A percentile compares a stretch with the other conserved stretches of the same genome.
These are phyloP conservation scores for Elsinoe necatrix DNA, from an alignment of 2,329 filamentous ascomycete species.

Conservation along the genomic window DNA sequence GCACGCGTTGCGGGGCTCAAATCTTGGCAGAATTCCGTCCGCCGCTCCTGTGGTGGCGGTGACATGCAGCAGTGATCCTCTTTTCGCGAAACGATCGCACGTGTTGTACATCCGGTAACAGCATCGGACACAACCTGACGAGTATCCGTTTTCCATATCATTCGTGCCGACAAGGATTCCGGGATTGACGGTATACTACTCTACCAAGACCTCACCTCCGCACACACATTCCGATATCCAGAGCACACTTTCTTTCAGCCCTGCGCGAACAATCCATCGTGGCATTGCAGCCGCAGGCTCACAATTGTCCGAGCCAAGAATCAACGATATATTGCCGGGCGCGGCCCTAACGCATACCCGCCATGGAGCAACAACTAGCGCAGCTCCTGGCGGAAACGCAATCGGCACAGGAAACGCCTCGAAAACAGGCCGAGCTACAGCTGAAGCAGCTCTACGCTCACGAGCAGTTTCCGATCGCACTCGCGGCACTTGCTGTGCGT, in stretches of 20 bases:
- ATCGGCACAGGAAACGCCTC: slow-evolving; percentile 62
- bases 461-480: slow-evolving; percentile 65
- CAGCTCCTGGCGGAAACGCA: slow-evolving; percentile 82
- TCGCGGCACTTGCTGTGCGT: slow-evolving; percentile 74
- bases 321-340: background rate
- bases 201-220: background rate
- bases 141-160: too few species aligned
- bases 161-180: too few species aligned
- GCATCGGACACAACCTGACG: too few species aligned
- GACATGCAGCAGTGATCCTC: background rate
- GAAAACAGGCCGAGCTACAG: slow-evolving; percentile 79
- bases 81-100: background rate
- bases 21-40: background rate
- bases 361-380: slow-evolving; percentile 88
- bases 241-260: background rate
- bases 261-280: background rate
- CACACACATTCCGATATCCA: background rate
- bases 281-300: background rate
- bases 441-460: slow-evolving; percentile 62
- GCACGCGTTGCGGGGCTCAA: slow-evolving; percentile 11
- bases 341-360: slow-evolving; percentile 18
- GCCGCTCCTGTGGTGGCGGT: background rate
- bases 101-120: too few species aligned
- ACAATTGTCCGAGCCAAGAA: background rate
- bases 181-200: too few species aligned